Percentiles rank a stretch among this genome's conserved stretches.
These are phyloP conservation scores for Salix caprea DNA, from an alignment of 345 rosid genomes.

Conservation along the genomic window DNA sequence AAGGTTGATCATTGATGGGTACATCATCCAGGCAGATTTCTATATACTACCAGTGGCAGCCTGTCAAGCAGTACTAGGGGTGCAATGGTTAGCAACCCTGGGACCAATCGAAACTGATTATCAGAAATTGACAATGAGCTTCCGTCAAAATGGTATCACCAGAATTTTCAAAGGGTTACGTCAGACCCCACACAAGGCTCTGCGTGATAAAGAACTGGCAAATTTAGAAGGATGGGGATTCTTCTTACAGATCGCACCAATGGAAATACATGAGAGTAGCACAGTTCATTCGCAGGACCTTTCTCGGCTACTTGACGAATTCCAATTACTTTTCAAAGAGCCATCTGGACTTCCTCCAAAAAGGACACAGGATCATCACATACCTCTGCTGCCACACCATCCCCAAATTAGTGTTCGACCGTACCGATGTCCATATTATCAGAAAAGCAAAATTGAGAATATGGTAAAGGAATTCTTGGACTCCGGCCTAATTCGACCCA, in stretches of 20 bases:
- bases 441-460: no score
- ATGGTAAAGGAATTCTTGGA: no score
- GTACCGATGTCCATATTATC: no score
- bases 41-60: not conserved
- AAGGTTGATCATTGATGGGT: not conserved
- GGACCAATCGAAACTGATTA: not conserved
- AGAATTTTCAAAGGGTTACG: not conserved
- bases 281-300: no score
- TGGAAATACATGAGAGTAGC: no score
- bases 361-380: no score
- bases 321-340: no score
- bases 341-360: no score
- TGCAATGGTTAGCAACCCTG: not conserved
- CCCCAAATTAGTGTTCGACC: no score
- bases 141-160: not conserved
- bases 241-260: not conserved
- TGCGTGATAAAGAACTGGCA: not conserved
- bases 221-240: not conserved
- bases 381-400: no score
- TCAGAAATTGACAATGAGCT: not conserved
- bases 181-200: not conserved
- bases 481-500: no score
- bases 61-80: not conserved
- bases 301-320: no score
- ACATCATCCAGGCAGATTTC: not conserved